Base-by-base conservation (phyloP, 2,329 filamentous ascomycete genomes). In the Huntiella moniliformis region DNA sequence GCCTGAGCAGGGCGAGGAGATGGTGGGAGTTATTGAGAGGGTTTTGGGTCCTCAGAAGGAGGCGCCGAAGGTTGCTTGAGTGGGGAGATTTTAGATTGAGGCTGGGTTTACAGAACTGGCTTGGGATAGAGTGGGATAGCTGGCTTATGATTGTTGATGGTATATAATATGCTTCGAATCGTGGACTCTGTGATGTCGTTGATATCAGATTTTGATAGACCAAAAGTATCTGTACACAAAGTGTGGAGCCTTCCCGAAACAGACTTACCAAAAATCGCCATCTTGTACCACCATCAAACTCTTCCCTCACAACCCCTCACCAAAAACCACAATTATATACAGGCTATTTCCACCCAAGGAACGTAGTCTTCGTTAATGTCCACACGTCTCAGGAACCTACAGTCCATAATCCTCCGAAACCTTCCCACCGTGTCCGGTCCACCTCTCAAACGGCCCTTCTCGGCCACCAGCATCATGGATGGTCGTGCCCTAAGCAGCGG, bases 1-100 rank as follows among this genome's bases (percentile, higher is more conserved):
- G 39, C 68, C 71, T 15, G 69, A 75, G 39, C 64, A 77, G 58
- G 74, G 78, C 53, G 60, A 67, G 49, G 65, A 68, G 48, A 73
- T 82, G 41, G 62, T 79, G 48, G 58, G 61, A 40, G 66, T 73
- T 51, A 66, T 81, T 53, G 61, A 61, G 42, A 67, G 74, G 44
- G 67, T 77, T 4, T 65, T 82, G 2, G 77, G 77, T 50, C 55
- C 55, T 59, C 60, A 46, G 50, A 58, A 38, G 52, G 56, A 38
- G 53, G 56, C 45, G 50, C 55, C 37, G 47, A 57, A 31, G 57
- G 57, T 28, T 55, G 54, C 8, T 56, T 54, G 44, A n/a, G 17
- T 10, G 5, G 18, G 31, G 13, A 16, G n/a, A 33, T 3, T 36
- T 6, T 11, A 22, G 38, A 42, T 22, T 16, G 10, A 13, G 22